Conservation (phyloP, 148 eudicot species). For the Rhododendron ferrugineum region DNA sequence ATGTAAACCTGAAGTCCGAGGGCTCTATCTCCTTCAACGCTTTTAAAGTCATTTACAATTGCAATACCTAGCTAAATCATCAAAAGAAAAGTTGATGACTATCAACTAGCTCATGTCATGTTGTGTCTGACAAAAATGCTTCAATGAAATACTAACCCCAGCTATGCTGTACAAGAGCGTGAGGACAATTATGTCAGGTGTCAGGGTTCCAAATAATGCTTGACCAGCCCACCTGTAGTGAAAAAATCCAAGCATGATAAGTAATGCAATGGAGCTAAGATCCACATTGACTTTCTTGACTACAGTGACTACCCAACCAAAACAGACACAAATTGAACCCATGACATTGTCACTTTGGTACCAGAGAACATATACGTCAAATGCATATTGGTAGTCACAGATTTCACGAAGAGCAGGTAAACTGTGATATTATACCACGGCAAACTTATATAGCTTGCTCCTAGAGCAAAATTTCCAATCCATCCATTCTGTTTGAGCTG, state of each 20-base stretch:
- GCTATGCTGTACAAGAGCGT: constrained; percentile 92
- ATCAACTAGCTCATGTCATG: neutral
- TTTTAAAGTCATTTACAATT: constrained; percentile 92
- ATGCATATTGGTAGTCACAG: neutral
- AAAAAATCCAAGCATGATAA: constrained; percentile 11
- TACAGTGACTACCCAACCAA: neutral
- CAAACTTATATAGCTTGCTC: constrained; percentile 91
- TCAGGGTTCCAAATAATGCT: constrained; percentile 92
- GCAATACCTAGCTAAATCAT: constrained; percentile 78
- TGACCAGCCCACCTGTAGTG: constrained; percentile 97
- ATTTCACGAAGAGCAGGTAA: constrained; percentile 3
- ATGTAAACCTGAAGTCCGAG: constrained; percentile 82
- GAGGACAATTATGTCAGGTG: constrained; percentile 80
- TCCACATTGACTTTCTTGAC: neutral
- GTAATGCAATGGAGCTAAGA: neutral
- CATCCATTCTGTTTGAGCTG: constrained; percentile 99
- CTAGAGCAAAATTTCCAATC: constrained; percentile 96
- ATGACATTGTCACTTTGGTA: neutral
- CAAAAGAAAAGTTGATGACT: constrained; percentile 10
- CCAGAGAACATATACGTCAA: neutral
- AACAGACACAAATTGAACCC: neutral
- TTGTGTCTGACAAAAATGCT: neutral
- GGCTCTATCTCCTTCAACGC: constrained; percentile 92
- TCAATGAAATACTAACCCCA: constrained; percentile 55
- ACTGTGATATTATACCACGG: constrained; percentile 62